Percentiles rank a stretch among this genome's conserved stretches.
These are phyloP conservation scores for Tolypocladium tundrense DNA, from an alignment of 2,329 filamentous ascomycete genomes.

Conservation along the genomic window DNA sequence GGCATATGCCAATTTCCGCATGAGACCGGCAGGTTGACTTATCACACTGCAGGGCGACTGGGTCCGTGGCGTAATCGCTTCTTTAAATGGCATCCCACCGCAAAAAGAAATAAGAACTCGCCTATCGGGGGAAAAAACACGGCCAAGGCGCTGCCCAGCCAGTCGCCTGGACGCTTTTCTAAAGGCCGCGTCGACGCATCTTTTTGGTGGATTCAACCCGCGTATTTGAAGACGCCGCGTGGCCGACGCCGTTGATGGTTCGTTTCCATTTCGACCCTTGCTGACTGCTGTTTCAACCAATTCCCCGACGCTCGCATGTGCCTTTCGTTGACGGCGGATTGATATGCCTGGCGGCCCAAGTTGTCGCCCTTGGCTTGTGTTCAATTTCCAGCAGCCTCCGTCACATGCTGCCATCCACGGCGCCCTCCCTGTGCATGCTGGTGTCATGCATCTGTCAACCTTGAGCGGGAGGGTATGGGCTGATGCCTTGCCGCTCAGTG, in stretches of 20 bases:
- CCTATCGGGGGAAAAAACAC: neutral
- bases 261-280: neutral
- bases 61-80: neutral
- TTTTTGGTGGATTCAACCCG: neutral
- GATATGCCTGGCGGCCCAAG: neutral
- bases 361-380: neutral
- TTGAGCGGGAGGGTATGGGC: neutral
- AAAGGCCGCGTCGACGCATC: neutral
- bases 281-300: neutral
- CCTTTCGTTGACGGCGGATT: neutral
- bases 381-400: neutral
- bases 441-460: neutral
- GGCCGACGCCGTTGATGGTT: neutral
- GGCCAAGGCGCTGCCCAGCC: neutral
- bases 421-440: neutral
- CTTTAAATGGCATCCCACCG: neutral
- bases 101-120: neutral
- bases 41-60: constrained; percentile 1
- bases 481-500: neutral
- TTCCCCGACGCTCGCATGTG: neutral
- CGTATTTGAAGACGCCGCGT: neutral
- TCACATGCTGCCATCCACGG: neutral
- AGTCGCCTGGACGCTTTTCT: neutral
- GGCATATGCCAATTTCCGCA: neutral
- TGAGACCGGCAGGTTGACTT: constrained; percentile 1